These are phyloP conservation scores for Neurospora discreta DNA, from an alignment of 495 filamentous ascomycete genomes.

Conservation along the genomic window DNA sequence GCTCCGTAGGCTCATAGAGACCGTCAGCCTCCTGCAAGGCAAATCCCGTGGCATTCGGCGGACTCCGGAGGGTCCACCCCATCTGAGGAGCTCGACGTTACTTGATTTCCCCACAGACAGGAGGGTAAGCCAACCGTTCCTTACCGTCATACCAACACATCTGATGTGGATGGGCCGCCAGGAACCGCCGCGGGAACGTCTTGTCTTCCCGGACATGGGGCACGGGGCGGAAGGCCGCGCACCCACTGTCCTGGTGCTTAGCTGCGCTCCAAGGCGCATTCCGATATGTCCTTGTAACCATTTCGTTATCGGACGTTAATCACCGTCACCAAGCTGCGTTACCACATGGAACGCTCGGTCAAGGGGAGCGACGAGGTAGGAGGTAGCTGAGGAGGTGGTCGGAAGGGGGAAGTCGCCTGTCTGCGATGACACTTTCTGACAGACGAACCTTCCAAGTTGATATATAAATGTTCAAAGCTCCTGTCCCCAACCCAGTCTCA, in stretches of 20 bases:
- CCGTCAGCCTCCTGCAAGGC: background rate
- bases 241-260: background rate
- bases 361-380: background rate
- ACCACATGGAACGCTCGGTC: background rate
- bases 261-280: background rate
- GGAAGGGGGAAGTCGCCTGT: background rate
- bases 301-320: background rate
- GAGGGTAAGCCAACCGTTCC: background rate
- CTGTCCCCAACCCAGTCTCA: background rate
- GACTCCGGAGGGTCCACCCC: background rate
- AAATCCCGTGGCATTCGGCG: background rate
- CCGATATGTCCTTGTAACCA: background rate
- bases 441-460: background rate
- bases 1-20: background rate
- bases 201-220: background rate
- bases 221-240: background rate
- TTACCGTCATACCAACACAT: background rate
- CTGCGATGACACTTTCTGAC: background rate
- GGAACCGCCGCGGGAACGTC: background rate
- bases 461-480: background rate
- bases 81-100: background rate
- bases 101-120: background rate
- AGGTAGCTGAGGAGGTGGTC: background rate
- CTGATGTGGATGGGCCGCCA: background rate
- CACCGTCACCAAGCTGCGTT: background rate